These are phyloP conservation scores for Lentinula lateritia DNA, from an alignment of 768 basidiomycete species.

Conservation along the genomic window DNA sequence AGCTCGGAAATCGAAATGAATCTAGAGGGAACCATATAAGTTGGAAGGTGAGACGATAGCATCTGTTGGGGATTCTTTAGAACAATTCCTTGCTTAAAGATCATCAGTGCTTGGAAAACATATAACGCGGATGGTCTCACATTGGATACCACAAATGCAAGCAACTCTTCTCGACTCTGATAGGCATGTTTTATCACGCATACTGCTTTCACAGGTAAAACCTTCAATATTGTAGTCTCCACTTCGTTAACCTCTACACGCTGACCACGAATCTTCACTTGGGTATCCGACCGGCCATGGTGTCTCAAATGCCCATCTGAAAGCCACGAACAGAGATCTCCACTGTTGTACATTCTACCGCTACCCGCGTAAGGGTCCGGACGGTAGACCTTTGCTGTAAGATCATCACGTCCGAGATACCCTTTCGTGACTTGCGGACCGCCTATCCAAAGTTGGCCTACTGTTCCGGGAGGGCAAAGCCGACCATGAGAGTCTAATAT, in stretches of 20 bases:
- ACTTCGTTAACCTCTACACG: slow-evolving; percentile 28
- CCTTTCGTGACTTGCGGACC: slow-evolving; percentile 19
- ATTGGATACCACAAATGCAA: neutral
- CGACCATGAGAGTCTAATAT: slow-evolving; percentile 12
- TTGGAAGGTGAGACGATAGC: neutral
- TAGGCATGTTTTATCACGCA: neutral
- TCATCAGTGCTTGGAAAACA: neutral
- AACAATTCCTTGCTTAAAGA: neutral
- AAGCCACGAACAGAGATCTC: slow-evolving; percentile 22
- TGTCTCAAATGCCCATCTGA: slow-evolving; percentile 23
- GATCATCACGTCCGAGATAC: slow-evolving; percentile 21
- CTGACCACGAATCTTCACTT: slow-evolving; percentile 26
- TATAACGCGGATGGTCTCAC: neutral
- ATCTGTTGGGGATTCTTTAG: neutral
- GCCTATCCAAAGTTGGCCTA: slow-evolving; percentile 21
- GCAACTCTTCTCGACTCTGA: neutral
- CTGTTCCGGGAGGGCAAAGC: slow-evolving; percentile 13
- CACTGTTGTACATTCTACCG: slow-evolving; percentile 24
- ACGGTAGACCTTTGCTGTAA: slow-evolving; percentile 20
- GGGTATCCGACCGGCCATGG: slow-evolving; percentile 25
- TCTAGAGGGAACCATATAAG: neutral
- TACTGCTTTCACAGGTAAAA: neutral
- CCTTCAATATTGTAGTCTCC: slow-evolving; percentile 16
- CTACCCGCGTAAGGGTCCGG: slow-evolving; percentile 22
- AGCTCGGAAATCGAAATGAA: neutral